Evolutionary conservation across 176 grass and related monocot species (phyloP).

Genomic region (Hyparrhenia diplandra): DNA sequence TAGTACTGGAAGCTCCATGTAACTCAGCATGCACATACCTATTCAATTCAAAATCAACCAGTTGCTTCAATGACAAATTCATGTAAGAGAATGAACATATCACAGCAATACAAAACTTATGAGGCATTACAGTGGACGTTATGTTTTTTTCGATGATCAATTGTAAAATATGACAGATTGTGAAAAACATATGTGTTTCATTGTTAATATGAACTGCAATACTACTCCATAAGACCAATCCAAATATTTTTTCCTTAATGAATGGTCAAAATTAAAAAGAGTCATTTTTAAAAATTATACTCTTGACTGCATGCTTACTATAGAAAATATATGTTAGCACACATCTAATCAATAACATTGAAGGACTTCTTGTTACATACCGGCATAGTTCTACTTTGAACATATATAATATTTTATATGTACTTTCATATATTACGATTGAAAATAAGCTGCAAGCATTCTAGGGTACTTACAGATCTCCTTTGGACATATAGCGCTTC

Average conservation of each 20-base stretch:
- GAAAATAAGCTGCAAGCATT: not conserved
- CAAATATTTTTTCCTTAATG: not conserved
- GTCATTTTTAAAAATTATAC: not conserved
- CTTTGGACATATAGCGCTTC: conserved; percentile 98
- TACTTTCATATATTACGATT: not conserved
- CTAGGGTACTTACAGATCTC: conserved; percentile 74
- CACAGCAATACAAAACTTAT: not conserved
- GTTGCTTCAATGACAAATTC: conserved; percentile 10
- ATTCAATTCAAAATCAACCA: conserved; percentile 26
- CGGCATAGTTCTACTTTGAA: not conserved
- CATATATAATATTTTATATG: not conserved
- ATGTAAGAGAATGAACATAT: conserved; percentile 6
- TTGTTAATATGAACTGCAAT: not conserved
- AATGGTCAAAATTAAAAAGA: not conserved
- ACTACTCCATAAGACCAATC: not conserved
- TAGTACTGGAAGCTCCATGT: conserved; percentile 95
- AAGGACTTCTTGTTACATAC: not conserved
- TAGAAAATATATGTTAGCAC: not conserved
- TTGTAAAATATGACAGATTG: not conserved
- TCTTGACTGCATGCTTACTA: not conserved
- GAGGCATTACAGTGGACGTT: not conserved
- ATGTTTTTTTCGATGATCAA: not conserved
- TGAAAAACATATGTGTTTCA: not conserved
- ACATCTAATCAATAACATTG: not conserved
- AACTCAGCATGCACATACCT: conserved; percentile 94